Base-by-base conservation (phyloP, 768 basidiomycete species). In the Infundibulicybe gibba region DNA sequence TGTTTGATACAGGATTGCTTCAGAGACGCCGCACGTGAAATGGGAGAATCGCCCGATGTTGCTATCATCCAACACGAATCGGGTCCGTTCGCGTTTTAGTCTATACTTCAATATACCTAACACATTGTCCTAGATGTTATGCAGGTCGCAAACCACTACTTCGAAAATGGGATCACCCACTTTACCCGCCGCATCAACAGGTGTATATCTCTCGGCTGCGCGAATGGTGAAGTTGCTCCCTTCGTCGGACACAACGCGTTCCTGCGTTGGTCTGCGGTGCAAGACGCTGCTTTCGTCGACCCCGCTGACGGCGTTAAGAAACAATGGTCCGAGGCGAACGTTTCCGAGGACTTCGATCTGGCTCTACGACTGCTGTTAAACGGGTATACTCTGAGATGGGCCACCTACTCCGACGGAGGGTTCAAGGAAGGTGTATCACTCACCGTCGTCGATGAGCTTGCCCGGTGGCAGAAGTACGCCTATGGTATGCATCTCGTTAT, bases 11-110 rank as follows among this genome's bases (percentile, higher is more conserved):
- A 79, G 64, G 90, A 91, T 59, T 94, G 90, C 60, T 87, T 95
- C 67, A 78, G 89, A 46, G 90, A 94, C 63, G 92, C 92, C 0
- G 90, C 90, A 3, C 76, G 87, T 34, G 91, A 94, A 66, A 84
- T 94, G 71, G 71, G 74, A 45, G 83, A 83, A 60, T 84, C 81
- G 43, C 87, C 85, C 0, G 85, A 90, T 34, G 75, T 92, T 19
- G 89, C 85, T 2, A 92, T 95, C 65, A 86, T 95, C 54, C 92
- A 94, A 60, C 91, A 94, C 61, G 87, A 87, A 55, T 88, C 86
- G 1, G 86, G 81, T 72, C 46, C 47, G 66, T 69, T 48, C 40
- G 19, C 32, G 5, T 35, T 32, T 16, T 17, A 17, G 6, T 10
- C 41, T 3, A 32, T 15, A 10, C 19, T 30, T 19, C 2, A n/a